phyloP scores from a whole-genome alignment of 23 red algal genomes.

The Gracilaria domingensis region DNA sequence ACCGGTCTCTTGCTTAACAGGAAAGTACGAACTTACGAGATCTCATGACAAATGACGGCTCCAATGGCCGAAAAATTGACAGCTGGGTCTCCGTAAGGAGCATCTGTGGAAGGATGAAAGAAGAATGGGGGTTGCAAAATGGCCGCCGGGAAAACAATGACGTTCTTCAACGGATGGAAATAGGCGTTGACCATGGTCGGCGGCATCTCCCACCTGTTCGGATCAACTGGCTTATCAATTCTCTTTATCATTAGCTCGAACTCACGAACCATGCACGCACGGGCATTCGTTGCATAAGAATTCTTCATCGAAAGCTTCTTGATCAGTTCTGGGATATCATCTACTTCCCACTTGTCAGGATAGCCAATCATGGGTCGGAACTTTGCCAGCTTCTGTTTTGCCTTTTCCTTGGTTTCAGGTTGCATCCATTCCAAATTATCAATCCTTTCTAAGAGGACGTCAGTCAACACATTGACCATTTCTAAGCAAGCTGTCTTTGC shows the following conservation, averaged over 20 bases:
- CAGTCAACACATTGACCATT: constrained; percentile 70
- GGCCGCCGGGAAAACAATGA: constrained; percentile 91
- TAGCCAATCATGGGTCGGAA: constrained; percentile 83
- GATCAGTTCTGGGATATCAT: constrained; percentile 57
- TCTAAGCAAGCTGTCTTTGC: constrained; percentile 70
- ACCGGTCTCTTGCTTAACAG: not conserved
- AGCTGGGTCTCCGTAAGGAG: constrained; percentile 77
- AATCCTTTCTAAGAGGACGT: constrained; percentile 51
- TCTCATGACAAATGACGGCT: constrained; percentile 92
- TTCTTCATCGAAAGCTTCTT: constrained; percentile 52
- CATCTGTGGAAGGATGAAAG: constrained; percentile 54
- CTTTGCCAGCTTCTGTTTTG: constrained; percentile 56
- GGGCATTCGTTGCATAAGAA: constrained; percentile 60
- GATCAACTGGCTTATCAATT: constrained; percentile 74
- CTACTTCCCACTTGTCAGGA: constrained; percentile 77
- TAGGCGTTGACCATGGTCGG: constrained; percentile 93
- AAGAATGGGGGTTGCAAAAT: constrained; percentile 94
- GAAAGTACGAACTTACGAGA: constrained; percentile 67
- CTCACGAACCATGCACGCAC: constrained; percentile 42
- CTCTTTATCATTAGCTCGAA: constrained; percentile 52
- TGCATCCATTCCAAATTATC: constrained; percentile 76
- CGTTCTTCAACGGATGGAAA: constrained; percentile 80
- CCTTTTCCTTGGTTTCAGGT: constrained; percentile 68
- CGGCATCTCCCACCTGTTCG: constrained; percentile 82
- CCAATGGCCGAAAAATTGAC: constrained; percentile 95